Evolutionary conservation across 2,329 filamentous ascomycete species (phyloP).

Genomic region (Fusarium nisikadoi): DNA sequence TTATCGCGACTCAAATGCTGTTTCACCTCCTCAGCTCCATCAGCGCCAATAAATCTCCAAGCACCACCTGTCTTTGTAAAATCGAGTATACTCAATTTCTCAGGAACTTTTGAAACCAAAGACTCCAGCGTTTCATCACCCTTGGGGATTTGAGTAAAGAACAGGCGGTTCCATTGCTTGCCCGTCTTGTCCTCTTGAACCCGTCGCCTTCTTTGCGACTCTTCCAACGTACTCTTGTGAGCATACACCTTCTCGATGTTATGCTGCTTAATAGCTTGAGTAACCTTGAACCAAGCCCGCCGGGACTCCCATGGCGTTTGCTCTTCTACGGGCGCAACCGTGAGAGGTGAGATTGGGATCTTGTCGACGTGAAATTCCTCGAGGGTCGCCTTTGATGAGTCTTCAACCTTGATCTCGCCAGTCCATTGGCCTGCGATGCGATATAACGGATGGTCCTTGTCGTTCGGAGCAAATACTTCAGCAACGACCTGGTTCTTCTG

Average conservation of each 20-base stretch:
- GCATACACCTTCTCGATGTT: conserved; percentile 77
- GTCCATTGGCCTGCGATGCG: conserved; percentile 14
- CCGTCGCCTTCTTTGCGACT: conserved; percentile 80
- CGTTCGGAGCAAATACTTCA: conserved; percentile 4
- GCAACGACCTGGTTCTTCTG: conserved; percentile 18
- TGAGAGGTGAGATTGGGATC: neutral
- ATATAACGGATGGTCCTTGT: conserved; percentile 1
- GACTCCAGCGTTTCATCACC: neutral
- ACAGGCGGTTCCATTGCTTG: conserved; percentile 15
- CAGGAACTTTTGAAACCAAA: neutral
- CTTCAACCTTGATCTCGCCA: neutral
- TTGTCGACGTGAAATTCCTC: conserved; percentile 16
- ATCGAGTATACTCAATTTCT: neutral
- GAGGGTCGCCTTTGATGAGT: neutral
- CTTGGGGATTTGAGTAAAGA: conserved; percentile 21
- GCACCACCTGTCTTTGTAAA: neutral
- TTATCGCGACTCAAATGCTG: neutral
- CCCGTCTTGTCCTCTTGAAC: conserved; percentile 68
- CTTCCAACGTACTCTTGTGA: conserved; percentile 85
- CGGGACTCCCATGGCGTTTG: conserved; percentile 86
- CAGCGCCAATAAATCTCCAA: conserved; percentile 10
- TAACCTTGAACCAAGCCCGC: conserved; percentile 82
- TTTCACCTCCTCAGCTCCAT: neutral
- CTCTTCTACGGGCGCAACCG: conserved; percentile 59
- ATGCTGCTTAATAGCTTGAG: conserved; percentile 73